A percentile compares a stretch with the other conserved stretches of the same genome.
Conservation (phyloP, 495 filamentous ascomycete genomes). For the Hypoxylon trugodes region DNA sequence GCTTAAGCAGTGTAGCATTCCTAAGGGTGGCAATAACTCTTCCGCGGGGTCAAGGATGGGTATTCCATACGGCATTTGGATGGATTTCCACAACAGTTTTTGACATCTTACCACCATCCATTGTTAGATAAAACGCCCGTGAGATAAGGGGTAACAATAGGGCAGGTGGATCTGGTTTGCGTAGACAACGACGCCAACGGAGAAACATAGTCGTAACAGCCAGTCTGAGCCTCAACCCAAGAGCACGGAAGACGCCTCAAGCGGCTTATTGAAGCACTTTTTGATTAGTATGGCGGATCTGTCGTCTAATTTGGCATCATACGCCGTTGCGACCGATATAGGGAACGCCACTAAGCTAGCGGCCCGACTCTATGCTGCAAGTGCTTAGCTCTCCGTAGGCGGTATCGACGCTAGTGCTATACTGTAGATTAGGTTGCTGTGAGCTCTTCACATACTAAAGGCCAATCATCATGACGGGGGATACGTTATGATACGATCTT, state of each 20-base stretch:
- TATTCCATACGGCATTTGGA: background rate
- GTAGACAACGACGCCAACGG: background rate
- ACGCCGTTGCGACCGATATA: background rate
- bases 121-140: background rate
- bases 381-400: background rate
- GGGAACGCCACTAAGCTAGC: background rate
- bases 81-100: background rate
- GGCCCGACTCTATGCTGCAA: conserved; percentile 4
- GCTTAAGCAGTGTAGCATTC: background rate
- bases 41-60: background rate
- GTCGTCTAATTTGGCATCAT: conserved; percentile 2
- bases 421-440: background rate
- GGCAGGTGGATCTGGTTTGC: background rate
- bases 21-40: background rate
- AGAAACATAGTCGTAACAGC: background rate
- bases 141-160: background rate
- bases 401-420: background rate
- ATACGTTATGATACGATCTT: too few species aligned
- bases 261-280: background rate
- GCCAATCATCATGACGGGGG: too few species aligned
- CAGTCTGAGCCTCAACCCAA: background rate
- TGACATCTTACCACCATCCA: background rate
- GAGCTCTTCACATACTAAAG: background rate
- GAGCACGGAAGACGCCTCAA: background rate
- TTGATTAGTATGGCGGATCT: background rate